Base-by-base conservation (phyloP, 345 rosid genomes). In the Combretum micranthum region DNA sequence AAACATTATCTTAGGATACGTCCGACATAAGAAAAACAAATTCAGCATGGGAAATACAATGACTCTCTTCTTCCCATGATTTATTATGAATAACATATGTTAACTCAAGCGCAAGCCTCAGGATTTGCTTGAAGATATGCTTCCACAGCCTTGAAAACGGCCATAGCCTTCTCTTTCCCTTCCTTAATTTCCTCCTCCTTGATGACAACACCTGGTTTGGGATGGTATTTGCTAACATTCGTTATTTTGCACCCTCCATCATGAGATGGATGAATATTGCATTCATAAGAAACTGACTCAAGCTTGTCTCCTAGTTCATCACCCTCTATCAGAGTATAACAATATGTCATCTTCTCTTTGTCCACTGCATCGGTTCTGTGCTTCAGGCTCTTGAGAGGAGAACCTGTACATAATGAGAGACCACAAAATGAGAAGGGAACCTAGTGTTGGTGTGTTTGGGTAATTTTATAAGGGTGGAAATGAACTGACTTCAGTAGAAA, bases 121-220 rank as follows among this genome's bases (percentile, higher is more conserved):
- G 78, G 78, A 54, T 70, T 72, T 50, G 69, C 69, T 45, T 53
- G 18, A 57, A 73, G 72, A 55, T 61, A 66, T 19, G 64, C 79
- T 48, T 76, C 77, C 51, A 73, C 47, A 5, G 71, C 77, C 60
- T 76, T 73, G 66, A 54, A 69, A 13, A 76, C 12, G 0, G 18
- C 65, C 44, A 1, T 3, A 10, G 63, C 62, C 69, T 63, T 65
- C 58, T 64, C 77, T 23, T 61, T 66, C 21, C 69, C 79, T 2
- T 10, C 69, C 72, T 67, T 76, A 53, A 76, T 55, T 47, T 55
- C 53, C 26, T 64, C 72, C 50, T 69, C 72, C 0, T 44, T 44
- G 47, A 79, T 52, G 52, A 37, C 48, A 4, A 55, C 20, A 16
- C 61, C 81, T 0, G 57, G 49, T 16, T 50, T 67, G 4, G 66